These are phyloP conservation scores for Grosmannia clavigera DNA, from an alignment of 2,329 filamentous ascomycete species.

Conservation along the genomic window DNA sequence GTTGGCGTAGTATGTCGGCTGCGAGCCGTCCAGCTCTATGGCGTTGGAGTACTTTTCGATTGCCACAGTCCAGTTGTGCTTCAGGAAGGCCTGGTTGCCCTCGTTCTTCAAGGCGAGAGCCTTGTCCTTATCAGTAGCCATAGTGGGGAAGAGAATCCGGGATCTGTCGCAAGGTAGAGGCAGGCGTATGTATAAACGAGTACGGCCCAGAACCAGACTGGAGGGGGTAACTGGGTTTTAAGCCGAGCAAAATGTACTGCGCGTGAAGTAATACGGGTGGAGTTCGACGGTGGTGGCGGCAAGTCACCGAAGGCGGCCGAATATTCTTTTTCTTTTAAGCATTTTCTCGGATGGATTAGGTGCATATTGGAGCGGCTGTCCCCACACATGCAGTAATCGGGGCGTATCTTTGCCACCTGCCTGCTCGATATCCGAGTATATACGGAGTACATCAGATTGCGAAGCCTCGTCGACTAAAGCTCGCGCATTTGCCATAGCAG, in stretches of 20 bases:
- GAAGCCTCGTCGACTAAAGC: too few relatives aligned
- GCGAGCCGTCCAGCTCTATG: slow-evolving; percentile 69
- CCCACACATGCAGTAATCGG: background rate
- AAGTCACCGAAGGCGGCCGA: slow-evolving; percentile 10
- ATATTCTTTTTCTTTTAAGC: slow-evolving; percentile 4
- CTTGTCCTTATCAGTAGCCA: slow-evolving; percentile 39
- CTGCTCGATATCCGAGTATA: too few relatives aligned
- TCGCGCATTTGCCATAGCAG: background rate
- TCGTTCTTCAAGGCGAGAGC: slow-evolving; percentile 81
- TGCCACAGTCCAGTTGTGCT: slow-evolving; percentile 75
- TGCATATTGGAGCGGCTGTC: background rate
- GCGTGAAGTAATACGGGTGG: background rate
- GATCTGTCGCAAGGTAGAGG: background rate
- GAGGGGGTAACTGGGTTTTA: background rate
- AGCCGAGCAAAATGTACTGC: background rate
- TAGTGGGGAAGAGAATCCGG: slow-evolving; percentile 3
- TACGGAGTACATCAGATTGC: background rate
- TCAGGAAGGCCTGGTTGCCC: slow-evolving; percentile 84
- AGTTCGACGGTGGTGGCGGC: slow-evolving; percentile 3
- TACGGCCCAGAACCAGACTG: background rate
- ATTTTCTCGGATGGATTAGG: background rate
- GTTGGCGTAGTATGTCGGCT: slow-evolving; percentile 89
- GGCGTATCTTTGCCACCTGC: background rate
- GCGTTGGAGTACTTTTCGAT: slow-evolving; percentile 78
- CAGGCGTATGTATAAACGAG: background rate